A percentile compares a stretch with the other conserved stretches of the same genome.
Conservation (phyloP, 257 asterid species). For the Handroanthus guayacan region DNA sequence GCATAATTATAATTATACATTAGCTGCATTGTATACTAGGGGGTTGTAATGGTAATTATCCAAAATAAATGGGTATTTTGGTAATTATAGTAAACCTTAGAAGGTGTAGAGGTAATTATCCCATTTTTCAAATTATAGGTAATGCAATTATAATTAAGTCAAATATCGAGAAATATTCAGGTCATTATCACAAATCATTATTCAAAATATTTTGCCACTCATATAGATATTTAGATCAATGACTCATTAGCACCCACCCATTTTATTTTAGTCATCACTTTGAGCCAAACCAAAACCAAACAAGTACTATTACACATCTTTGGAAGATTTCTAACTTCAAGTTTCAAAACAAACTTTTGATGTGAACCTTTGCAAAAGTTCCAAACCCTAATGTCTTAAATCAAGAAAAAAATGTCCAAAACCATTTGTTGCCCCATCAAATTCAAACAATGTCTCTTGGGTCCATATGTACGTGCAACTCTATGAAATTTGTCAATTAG, state of each 20-base stretch:
- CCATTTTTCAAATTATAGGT: no score
- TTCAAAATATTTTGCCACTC: neutral
- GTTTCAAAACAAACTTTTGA: neutral
- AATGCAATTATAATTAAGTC: no score
- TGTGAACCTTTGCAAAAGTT: neutral
- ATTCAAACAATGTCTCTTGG: constrained; percentile 31
- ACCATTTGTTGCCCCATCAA: constrained; percentile 28
- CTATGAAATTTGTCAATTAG: constrained; percentile 28
- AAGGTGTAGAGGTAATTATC: no score
- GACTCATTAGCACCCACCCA: no score
- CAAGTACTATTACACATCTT: neutral
- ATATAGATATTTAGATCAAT: no score
- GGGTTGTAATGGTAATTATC: no score
- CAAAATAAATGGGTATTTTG: no score
- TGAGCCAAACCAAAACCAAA: neutral
- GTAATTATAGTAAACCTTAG: no score
- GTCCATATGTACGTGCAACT: constrained; percentile 13
- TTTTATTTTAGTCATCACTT: neutral
- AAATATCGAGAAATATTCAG: no score
- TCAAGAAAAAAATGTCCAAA: constrained; percentile 26
- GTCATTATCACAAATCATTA: no score
- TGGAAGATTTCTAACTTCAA: constrained; percentile 2
- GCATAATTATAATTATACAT: no score
- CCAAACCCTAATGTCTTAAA: neutral
- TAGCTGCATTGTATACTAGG: no score